Base-by-base conservation (phyloP, 345 rosid genomes). In the Gynandropsis gynandra region DNA sequence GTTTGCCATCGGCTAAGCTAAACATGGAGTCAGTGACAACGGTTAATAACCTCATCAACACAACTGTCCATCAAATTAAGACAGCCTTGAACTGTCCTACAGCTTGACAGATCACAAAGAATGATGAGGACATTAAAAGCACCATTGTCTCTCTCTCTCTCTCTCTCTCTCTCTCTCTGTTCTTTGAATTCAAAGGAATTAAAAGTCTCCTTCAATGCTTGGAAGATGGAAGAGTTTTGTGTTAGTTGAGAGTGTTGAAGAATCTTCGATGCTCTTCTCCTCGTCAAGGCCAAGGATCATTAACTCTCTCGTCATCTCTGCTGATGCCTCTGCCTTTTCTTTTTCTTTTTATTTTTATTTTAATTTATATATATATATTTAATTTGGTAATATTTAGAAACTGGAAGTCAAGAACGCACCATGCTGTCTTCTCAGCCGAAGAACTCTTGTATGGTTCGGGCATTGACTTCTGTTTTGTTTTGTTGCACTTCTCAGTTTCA, bases 401-500 rank as follows among this genome's bases (percentile, higher is more conserved):
- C 67, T 51, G 66, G 86, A 62, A 87, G 96, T 87, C 96, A 87
- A 87, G 93, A 87, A 77, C 92, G 96, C 87, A 87, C 96, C 96
- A 83, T 81, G 72, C 75, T 12, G 9, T 21, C 36, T 48, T 31
- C 46, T 29, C 9, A 39, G n/a, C n/a, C n/a, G n/a, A n/a, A n/a
- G n/a, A n/a, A n/a, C n/a, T n/a, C n/a, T n/a, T 70, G 83, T 79
- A 70, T 80, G 96, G 96, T 87, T 87, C 96, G 96, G 93, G 96
- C 71, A 87, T 87, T 87, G 96, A 87, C 96, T 87, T 83, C 89
- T 62, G 74, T 65, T 56, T 51, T 52, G 5, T 54, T 56, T 63
- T 8, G 13, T 29, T 10, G 37, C 0, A 16, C 10, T 62, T 24
- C 5, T 24, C 29, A 24, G 29, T 24, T 24, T 24, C 29, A n/a